phyloP scores from a whole-genome alignment of 106 monocot species.

The Iris macrosiphon region DNA sequence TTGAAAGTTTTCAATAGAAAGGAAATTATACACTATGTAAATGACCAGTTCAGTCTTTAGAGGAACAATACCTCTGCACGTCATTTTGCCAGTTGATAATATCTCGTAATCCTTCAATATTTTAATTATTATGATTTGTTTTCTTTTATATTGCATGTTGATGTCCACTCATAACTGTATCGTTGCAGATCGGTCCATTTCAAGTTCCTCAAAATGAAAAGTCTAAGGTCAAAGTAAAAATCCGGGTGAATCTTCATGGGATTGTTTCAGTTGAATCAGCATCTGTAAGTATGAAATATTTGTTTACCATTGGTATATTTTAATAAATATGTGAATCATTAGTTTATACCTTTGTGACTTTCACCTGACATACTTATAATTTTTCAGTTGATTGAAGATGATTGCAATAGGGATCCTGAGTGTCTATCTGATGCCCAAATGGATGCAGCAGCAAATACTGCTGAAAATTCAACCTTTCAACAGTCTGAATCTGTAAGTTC shows the following conservation, averaged over 20 bases:
- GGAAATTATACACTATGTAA: neutral
- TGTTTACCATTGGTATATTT: neutral
- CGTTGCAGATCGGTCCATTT: slow-evolving; percentile 63
- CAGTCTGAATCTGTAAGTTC: slow-evolving; percentile 17
- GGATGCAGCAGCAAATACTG: slow-evolving; percentile 2
- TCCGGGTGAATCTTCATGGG: slow-evolving; percentile 73
- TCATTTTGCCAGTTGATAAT: neutral
- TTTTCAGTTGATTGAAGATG: slow-evolving; percentile 72
- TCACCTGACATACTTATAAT: slow-evolving; percentile 14
- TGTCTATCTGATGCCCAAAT: slow-evolving; percentile 9
- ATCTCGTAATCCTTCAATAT: neutral
- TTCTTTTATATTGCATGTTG: neutral
- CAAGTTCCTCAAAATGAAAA: slow-evolving; percentile 33
- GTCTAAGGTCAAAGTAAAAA: slow-evolving; percentile 57
- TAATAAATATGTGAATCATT: neutral
- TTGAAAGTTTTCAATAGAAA: too few relatives aligned
- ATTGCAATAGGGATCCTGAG: slow-evolving; percentile 22
- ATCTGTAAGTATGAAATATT: slow-evolving; percentile 31
- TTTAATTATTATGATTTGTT: neutral
- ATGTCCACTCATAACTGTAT: neutral
- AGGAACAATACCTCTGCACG: neutral
- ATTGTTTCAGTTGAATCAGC: slow-evolving; percentile 62
- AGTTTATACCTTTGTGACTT: slow-evolving; percentile 9
- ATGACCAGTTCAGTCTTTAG: neutral
- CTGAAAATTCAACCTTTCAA: slow-evolving; percentile 18